Conservation (phyloP, 805 yeast species). For the Cyberlindnera meyerae region DNA sequence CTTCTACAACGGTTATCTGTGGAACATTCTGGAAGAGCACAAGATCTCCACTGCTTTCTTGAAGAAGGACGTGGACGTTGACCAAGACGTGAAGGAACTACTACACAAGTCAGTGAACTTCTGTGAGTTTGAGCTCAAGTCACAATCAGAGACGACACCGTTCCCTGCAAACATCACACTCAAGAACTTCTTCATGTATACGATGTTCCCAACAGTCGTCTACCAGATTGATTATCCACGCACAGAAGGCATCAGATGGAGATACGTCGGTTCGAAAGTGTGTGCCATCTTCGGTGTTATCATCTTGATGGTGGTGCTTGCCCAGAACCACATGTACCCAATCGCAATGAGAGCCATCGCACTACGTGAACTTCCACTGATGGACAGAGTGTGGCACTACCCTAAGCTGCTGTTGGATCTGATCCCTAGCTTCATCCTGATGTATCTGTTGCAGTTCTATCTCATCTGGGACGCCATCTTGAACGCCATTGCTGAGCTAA, state of each 20-base stretch:
- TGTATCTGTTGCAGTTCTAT: slow-evolving; percentile 76
- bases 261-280: slow-evolving; percentile 61
- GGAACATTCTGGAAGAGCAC: slow-evolving; percentile 57
- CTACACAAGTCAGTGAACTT: slow-evolving; percentile 51
- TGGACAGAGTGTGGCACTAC: slow-evolving; percentile 40
- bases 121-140: slow-evolving; percentile 64
- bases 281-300: slow-evolving; percentile 86
- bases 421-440: slow-evolving; percentile 72
- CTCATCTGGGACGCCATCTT: slow-evolving; percentile 94
- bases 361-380: slow-evolving; percentile 46
- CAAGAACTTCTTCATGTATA: slow-evolving; percentile 63
- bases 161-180: slow-evolving; percentile 75
- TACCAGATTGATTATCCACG: slow-evolving; percentile 82
- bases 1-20: slow-evolving; percentile 86
- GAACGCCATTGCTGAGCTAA: slow-evolving; percentile 84
- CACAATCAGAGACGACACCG: slow-evolving; percentile 40
- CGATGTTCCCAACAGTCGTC: slow-evolving; percentile 87
- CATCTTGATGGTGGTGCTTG: slow-evolving; percentile 70
- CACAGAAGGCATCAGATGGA: slow-evolving; percentile 62
- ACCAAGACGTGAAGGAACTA: slow-evolving; percentile 27
- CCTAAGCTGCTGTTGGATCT: slow-evolving; percentile 64
- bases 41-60: slow-evolving; percentile 42
- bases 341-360: slow-evolving; percentile 54
- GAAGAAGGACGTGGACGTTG: slow-evolving; percentile 30
- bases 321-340: slow-evolving; percentile 75